These are phyloP conservation scores for Peronospora tabacina DNA, from an alignment of 352 stramenopile species.

Conservation along the genomic window DNA sequence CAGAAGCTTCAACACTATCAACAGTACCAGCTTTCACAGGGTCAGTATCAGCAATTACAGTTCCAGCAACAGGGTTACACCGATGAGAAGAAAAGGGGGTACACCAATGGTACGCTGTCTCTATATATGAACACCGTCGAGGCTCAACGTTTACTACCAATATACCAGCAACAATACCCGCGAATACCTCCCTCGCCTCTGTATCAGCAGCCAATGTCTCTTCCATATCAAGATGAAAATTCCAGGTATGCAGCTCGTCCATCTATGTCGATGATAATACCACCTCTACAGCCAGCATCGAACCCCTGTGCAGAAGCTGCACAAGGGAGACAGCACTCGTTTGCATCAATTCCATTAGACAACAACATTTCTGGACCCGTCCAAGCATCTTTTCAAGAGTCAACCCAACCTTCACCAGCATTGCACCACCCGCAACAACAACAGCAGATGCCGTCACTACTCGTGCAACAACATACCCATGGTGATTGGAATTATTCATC, in stretches of 20 bases:
- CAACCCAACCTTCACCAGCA: constrained; percentile 11
- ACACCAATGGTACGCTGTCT: constrained; percentile 11
- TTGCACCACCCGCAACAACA: background rate
- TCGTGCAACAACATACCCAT: constrained; percentile 7
- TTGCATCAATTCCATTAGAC: constrained; percentile 22
- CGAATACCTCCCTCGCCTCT: constrained; percentile 2
- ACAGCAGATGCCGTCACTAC: constrained; percentile 13
- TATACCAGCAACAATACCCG: constrained; percentile 8
- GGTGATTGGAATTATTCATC: constrained; percentile 12
- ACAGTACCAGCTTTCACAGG: constrained; percentile 9
- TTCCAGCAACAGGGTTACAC: constrained; percentile 17
- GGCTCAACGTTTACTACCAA: constrained; percentile 14
- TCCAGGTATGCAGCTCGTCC: constrained; percentile 14
- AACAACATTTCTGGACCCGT: constrained; percentile 2
- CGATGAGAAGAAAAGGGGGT: constrained; percentile 6
- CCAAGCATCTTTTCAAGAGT: constrained; percentile 3
- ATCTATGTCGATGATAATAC: constrained; percentile 9
- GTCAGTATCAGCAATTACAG: constrained; percentile 8
- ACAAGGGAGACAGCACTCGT: constrained; percentile 34
- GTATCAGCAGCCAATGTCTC: constrained; percentile 3
- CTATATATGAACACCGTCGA: constrained; percentile 7
- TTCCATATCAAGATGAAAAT: constrained; percentile 8
- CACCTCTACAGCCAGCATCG: constrained; percentile 7
- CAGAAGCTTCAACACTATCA: constrained; percentile 10
- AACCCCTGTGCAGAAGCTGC: constrained; percentile 29